Base-by-base conservation (phyloP, 176 grass and related monocot genomes). In the Bromus sterilis region DNA sequence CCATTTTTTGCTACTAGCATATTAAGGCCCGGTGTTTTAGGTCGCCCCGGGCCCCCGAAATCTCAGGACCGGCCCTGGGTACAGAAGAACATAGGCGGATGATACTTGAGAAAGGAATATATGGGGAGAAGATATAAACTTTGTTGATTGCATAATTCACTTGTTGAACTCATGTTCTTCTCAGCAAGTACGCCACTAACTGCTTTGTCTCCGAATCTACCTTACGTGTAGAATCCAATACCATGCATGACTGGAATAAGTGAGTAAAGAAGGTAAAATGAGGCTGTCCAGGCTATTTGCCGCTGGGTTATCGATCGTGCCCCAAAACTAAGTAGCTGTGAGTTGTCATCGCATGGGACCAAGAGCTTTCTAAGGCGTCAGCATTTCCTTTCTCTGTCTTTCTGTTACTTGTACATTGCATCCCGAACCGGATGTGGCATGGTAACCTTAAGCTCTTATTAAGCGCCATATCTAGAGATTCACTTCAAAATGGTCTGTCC, bases 321-420 rank as follows among this genome's bases (percentile, higher is more conserved):
- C 40, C n/a, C 15, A 31, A 78, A 46, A 79, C 11, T 66, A 66
- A 51, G 11, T 31, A 66, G 26, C 49, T 20, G 49, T 53, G 49
- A 61, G 24, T 14, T 21, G 37, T 58, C 48, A 18, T 69, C 73
- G 30, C 34, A 68, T 29, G 43, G 24, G 46, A 43, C 74, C 68
- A 69, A 53, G 49, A 58, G 35, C 31, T 76, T 79, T 81, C 62
- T 71, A 84, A 84, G 70, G 69, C 60, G 32, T 55, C 34, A 4
- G 3, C 21, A 60, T 61, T 76, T 81, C 76, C 21, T 66, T 63
- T 53, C 18, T 53, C 49, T 21, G 49, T 53, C 18, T 53, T 7
- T 20, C 49, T 21, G 49, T 20, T 53, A 53, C 49, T 53, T 34
- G 56, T 49, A 25, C 42, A 40, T 39, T 78, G 43, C 28, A 40